A percentile compares a stretch with the other conserved stretches of the same genome.
These are phyloP conservation scores for Backusella westeae DNA, from an alignment of 192 early-diverging fungal genomes.

Conservation along the genomic window DNA sequence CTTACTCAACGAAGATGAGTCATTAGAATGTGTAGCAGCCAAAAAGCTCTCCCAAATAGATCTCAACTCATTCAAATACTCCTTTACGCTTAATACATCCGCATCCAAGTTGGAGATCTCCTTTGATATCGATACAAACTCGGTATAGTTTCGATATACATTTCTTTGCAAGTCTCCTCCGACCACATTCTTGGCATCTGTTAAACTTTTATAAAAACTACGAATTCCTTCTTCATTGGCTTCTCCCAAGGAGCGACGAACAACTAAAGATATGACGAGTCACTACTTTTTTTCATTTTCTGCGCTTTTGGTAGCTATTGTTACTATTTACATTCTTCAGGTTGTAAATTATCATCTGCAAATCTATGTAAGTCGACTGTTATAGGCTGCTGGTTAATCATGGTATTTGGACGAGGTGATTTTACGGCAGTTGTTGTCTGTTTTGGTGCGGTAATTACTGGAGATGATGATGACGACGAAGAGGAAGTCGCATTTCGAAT, in stretches of 20 bases:
- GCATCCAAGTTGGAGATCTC: constrained; percentile 78
- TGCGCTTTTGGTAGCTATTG: not conserved
- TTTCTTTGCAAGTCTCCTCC: constrained; percentile 76
- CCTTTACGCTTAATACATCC: constrained; percentile 70
- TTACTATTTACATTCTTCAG: constrained; percentile 24
- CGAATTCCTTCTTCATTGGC: constrained; percentile 58
- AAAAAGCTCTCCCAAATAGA: constrained; percentile 47
- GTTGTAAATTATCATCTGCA: constrained; percentile 31
- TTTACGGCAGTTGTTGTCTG: not conserved
- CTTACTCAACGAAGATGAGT: constrained; percentile 30
- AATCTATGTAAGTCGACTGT: constrained; percentile 27
- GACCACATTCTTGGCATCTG: constrained; percentile 65
- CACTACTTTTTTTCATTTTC: not conserved
- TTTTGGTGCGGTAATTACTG: not conserved
- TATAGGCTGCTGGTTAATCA: constrained; percentile 12
- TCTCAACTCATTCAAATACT: constrained; percentile 65
- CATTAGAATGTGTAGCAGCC: constrained; percentile 30
- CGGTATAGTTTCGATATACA: constrained; percentile 80
- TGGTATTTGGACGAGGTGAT: not conserved
- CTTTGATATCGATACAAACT: constrained; percentile 85
- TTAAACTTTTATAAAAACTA: constrained; percentile 52
- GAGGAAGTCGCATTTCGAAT: not conserved
- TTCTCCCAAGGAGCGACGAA: constrained; percentile 48
- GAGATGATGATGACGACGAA: not conserved
- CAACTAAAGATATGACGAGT: constrained; percentile 36